Base-by-base conservation (phyloP, 2,329 filamentous ascomycete genomes). In the Xylariales sp. region DNA sequence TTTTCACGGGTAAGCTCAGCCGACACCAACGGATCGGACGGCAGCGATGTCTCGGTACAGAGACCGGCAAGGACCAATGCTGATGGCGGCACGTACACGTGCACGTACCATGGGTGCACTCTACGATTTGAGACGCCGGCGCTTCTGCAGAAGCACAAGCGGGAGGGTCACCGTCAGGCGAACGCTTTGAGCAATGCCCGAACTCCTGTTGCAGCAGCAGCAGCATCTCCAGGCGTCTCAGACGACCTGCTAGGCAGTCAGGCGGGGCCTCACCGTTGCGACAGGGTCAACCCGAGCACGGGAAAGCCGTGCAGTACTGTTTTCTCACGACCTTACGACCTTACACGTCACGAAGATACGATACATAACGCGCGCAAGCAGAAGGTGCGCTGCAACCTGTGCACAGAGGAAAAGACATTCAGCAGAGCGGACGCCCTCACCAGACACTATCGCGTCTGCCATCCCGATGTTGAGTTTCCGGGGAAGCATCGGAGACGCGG, bases 341-440 rank as follows among this genome's bases (percentile, higher is more conserved):
- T 98, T 39, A 98, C 93, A 0, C 78, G 93, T 16, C 93, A 98
- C 59, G 93, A 98, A 62, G 91, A 96, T 51, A 97, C 93, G 0
- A 97, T 97, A 50, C 93, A 97, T 74, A 96, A 96, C 54, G 84
- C 82, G 1, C 82, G 87, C 55, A 96, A 96, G 73, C 83, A 90
- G 62, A 97, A 97, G 70, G 89, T 96, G 6, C 83, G 88, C 32
- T 98, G 93, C 64, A 82, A 90, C 48, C 69, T 95, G 35, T 98
- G 93, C 66, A 89, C 87, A 2, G 90, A 97, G 55, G 91, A 97
- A 58, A 97, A 97, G 75, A 94, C 88, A 0, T 98, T 98, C 59
- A 95, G 89, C 53, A 82, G 93, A 44, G 93, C 91, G 49, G 93
- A 98, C 68, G 93, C 93, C 1, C 73, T 97, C 35, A 97, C 91